These are phyloP conservation scores for Cercospora nicotianae DNA, from an alignment of 2,329 filamentous ascomycete species.

Conservation along the genomic window DNA sequence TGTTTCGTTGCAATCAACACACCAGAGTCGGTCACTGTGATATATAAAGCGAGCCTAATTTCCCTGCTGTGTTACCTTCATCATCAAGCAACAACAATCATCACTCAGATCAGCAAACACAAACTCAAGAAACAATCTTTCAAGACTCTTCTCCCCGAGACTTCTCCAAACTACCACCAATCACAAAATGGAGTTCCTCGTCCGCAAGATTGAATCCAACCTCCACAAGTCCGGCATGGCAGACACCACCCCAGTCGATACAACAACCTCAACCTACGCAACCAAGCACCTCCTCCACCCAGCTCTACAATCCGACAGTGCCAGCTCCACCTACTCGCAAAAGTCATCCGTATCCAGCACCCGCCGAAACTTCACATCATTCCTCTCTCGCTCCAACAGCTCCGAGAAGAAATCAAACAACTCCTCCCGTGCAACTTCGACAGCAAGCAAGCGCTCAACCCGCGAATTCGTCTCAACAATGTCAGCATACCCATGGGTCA, in stretches of 20 bases:
- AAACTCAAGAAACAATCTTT: neutral
- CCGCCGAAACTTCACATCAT: neutral
- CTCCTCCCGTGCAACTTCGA: neutral
- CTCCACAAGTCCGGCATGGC: slow-evolving; percentile 13
- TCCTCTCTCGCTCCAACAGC: neutral
- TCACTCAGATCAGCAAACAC: neutral
- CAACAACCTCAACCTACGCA: neutral
- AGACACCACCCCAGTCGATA: neutral
- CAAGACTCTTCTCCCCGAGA: neutral
- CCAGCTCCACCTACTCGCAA: slow-evolving; percentile 12
- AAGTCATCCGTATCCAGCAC: neutral
- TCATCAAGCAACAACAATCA: slow-evolving; percentile 5
- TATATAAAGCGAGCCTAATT: slow-evolving; percentile 1
- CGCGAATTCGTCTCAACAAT: slow-evolving; percentile 7
- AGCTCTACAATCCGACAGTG: neutral
- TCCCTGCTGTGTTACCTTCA: neutral
- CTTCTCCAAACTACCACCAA: neutral
- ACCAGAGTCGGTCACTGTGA: neutral
- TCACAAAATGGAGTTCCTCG: slow-evolving; percentile 12
- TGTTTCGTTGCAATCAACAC: neutral
- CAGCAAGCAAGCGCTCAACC: slow-evolving; percentile 7
- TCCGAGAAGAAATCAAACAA: neutral
- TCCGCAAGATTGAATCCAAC: slow-evolving; percentile 13
- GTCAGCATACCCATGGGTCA: slow-evolving; percentile 9
- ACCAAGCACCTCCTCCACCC: neutral